Evolutionary conservation across 1,139 yeast genomes (phyloP).

Genomic region (Hyphopichia khmerensis): DNA sequence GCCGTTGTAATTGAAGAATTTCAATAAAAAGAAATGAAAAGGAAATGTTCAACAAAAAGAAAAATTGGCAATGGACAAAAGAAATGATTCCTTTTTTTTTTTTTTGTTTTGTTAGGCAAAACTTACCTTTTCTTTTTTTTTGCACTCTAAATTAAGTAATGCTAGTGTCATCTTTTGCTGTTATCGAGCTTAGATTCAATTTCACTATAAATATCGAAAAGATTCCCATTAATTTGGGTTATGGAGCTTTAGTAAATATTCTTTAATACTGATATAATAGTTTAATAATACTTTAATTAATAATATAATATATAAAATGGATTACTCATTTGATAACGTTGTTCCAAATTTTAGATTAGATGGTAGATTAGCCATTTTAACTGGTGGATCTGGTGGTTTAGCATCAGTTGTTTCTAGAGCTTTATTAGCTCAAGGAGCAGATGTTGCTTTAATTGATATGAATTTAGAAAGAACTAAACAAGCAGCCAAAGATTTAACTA

Average conservation of each 20-base stretch:
- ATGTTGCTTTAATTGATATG: conserved; percentile 74
- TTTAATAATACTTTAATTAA: too few relatives aligned
- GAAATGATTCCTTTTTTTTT: background rate
- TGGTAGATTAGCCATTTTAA: conserved; percentile 68
- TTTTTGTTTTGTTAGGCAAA: background rate
- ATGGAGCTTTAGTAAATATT: too few relatives aligned
- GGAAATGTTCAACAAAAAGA: too few relatives aligned
- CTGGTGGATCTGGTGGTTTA: conserved; percentile 85
- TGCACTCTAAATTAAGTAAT: background rate
- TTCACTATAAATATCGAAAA: too few relatives aligned
- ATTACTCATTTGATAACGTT: conserved; percentile 41
- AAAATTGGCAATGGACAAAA: too few relatives aligned
- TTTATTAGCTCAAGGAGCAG: conserved; percentile 68
- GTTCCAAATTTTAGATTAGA: conserved; percentile 63
- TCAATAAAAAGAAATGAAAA: too few relatives aligned
- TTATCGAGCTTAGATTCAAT: background rate
- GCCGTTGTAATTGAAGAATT: too few relatives aligned
- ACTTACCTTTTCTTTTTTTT: background rate
- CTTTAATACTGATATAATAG: too few relatives aligned
- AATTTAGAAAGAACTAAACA: conserved; percentile 57
- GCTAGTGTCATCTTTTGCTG: background rate
- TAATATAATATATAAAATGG: conserved; percentile 18
- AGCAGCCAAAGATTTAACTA: conserved; percentile 57
- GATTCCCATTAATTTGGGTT: too few relatives aligned
- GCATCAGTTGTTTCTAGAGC: conserved; percentile 69